Percentiles rank a stretch among this genome's conserved stretches.
Conservation (phyloP, 306 rosid species). For the Cucurbita argyrosperma region DNA sequence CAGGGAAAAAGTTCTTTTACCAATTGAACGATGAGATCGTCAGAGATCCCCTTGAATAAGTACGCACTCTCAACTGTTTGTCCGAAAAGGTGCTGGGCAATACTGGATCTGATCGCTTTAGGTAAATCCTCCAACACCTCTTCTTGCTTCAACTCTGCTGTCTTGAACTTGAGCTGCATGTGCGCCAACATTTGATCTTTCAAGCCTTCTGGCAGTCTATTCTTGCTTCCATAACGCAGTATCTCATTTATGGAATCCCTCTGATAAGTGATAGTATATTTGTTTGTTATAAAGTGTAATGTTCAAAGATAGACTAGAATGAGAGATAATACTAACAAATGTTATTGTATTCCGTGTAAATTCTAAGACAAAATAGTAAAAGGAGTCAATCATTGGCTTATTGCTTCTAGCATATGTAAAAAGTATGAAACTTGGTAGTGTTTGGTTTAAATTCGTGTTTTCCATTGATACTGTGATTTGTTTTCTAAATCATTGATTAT, state of each 20-base stretch:
- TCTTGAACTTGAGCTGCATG: slow-evolving; percentile 68
- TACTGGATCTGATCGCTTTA: slow-evolving; percentile 61
- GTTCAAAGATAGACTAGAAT: neutral
- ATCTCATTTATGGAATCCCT: slow-evolving; percentile 60
- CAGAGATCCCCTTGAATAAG: slow-evolving; percentile 58
- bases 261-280: slow-evolving; percentile 13
- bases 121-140: slow-evolving; percentile 56
- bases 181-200: slow-evolving; percentile 78
- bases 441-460: neutral
- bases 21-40: slow-evolving; percentile 55
- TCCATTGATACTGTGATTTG: neutral
- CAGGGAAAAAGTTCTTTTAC: slow-evolving; percentile 15
- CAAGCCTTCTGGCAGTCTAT: slow-evolving; percentile 63
- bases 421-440: neutral
- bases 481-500: neutral
- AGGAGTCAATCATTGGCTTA: neutral
- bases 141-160: slow-evolving; percentile 73
- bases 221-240: slow-evolving; percentile 57
- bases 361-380: neutral
- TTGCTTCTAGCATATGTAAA: neutral
- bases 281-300: neutral
- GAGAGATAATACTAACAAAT: neutral
- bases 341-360: neutral
- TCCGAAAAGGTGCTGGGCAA: slow-evolving; percentile 65
- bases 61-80: slow-evolving; percentile 38